Evolutionary conservation across 164 flowering plant genomes (phyloP).

Genomic region (Houttuynia cordata): DNA sequence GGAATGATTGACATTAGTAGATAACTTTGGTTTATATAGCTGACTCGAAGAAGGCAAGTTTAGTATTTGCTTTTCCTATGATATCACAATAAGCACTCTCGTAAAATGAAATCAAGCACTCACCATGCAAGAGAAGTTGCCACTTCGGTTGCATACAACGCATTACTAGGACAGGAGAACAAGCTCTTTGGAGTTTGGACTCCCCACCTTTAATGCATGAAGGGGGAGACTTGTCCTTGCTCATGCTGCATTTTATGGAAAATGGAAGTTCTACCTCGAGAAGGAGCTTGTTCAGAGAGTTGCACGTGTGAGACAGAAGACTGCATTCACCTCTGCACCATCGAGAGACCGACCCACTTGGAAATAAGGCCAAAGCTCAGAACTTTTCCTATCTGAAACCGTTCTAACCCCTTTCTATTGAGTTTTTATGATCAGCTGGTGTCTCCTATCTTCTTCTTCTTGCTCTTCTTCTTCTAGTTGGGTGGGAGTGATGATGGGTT

Average conservation of each 20-base stretch:
- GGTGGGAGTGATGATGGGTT: neutral
- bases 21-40: no score
- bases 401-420: neutral
- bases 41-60: no score
- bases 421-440: neutral
- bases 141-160: no score
- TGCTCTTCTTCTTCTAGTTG: neutral
- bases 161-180: no score
- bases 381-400: neutral
- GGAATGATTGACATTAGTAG: no score
- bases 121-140: no score
- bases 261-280: conserved; percentile 38
- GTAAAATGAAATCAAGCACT: no score
- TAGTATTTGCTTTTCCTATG: no score
- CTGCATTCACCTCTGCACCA: conserved; percentile 21
- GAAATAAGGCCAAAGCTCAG: conserved; percentile 20
- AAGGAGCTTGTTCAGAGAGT: conserved; percentile 45
- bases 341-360: conserved; percentile 2
- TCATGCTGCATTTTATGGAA: conserved; percentile 9
- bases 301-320: conserved; percentile 56
- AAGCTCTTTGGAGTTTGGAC: no score
- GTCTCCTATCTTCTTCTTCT: neutral
- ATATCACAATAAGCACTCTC: no score
- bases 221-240: neutral
- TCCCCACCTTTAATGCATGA: neutral